Base-by-base conservation (phyloP, 2,329 filamentous ascomycete genomes). In the Alternaria brassicicola region DNA sequence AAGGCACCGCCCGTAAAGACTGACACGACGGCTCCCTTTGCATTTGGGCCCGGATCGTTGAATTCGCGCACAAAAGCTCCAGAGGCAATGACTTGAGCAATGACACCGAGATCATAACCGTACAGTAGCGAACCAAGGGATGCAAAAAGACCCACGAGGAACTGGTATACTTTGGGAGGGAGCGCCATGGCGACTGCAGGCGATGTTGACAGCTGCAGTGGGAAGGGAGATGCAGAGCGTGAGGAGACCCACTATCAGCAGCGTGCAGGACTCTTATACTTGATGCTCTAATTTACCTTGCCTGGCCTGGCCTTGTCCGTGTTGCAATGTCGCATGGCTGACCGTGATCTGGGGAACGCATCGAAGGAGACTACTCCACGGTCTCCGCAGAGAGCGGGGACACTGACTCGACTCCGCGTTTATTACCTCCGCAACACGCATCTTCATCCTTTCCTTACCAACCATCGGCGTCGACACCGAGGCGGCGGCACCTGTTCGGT, bases 1-100 rank as follows among this genome's bases (percentile, higher is more conserved):
- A 92, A 92, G 21, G 90, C 90, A 42, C 90, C 87, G 2, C 84
- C 89, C 0, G 91, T 94, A 75, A 94, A 93, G 58, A 93, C 83
- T 1, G 89, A 90, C 1, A 93, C 90, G 0, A 92, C 88, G 3
- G 89, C 85, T 52, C 89, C 90, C 35, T 83, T 88, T 52, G 82
- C 77, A 61, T 78, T 71, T 8, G 70, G 59, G 28, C 61, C 73
- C 0, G 80, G 78, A 0, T 41, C 2, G 7, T 77, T 69, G 72
- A 83, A 83, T 13, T 73, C 70, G 48, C 58, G 43, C 2, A 65
- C 70, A 70, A 83, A 83, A 25, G 79, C 77, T n/a, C 74, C 57
- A 9, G 77, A 79, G 4, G 77, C 76, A 55, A 86, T 82, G 48
- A 84, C 84, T 63, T 84, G 84, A 8, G 84, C 85, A 60, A 87